phyloP scores from a whole-genome alignment of 805 yeast genomes.

The Lipomyces starkeyi region DNA sequence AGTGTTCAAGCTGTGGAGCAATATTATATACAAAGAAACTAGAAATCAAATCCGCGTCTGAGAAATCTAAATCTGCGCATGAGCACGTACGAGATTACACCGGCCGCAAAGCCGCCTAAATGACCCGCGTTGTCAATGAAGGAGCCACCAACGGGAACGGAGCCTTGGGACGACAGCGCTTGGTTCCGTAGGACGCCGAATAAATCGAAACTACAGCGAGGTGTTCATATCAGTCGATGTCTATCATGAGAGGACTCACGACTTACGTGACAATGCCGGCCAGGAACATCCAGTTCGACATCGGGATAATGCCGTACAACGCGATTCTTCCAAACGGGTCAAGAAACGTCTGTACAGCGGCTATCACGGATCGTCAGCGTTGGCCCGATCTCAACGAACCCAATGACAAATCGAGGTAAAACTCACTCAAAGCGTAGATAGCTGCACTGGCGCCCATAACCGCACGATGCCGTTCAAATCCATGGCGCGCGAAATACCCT shows the following conservation, averaged over 20 bases:
- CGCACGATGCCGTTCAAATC: slow-evolving; percentile 3
- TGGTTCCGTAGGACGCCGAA: slow-evolving; percentile 9
- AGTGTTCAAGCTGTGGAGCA: not conserved
- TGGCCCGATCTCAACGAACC: not conserved
- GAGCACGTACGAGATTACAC: slow-evolving; percentile 9
- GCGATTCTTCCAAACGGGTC: slow-evolving; percentile 16
- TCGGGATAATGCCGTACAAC: slow-evolving; percentile 29
- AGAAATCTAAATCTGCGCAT: slow-evolving; percentile 20
- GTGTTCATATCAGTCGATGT: not conserved
- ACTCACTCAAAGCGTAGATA: slow-evolving; percentile 19
- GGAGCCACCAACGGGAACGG: not conserved
- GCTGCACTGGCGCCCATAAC: slow-evolving; percentile 27
- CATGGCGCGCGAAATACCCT: slow-evolving; percentile 7
- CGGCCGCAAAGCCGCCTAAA: slow-evolving; percentile 22
- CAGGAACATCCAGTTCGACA: slow-evolving; percentile 29
- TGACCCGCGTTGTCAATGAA: slow-evolving; percentile 15
- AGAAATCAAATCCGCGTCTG: not conserved
- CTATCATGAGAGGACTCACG: not conserved
- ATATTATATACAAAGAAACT: not conserved
- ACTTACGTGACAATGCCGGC: slow-evolving; percentile 22
- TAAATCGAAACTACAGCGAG: slow-evolving; percentile 11
- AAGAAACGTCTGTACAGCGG: slow-evolving; percentile 22
- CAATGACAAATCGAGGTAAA: not conserved
- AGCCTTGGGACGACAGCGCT: slow-evolving; percentile 11
- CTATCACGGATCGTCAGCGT: not conserved